Percentiles rank a stretch among this genome's conserved stretches.
Conservation (phyloP, 345 rosid genomes). For the Arabis alpina region DNA sequence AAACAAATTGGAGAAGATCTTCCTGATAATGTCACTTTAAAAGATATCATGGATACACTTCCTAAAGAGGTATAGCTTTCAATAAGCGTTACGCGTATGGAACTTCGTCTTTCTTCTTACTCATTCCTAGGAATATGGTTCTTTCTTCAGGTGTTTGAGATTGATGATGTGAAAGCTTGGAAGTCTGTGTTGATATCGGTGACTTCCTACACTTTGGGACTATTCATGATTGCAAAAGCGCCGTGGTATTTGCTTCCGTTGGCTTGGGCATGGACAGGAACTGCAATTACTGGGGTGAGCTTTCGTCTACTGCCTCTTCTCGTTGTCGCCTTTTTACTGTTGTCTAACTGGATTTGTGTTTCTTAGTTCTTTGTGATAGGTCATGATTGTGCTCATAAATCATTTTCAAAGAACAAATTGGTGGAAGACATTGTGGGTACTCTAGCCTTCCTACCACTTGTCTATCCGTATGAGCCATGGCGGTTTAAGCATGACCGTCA, state of each 20-base stretch:
- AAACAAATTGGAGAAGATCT: slow-evolving; percentile 84
- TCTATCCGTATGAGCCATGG: slow-evolving; percentile 97
- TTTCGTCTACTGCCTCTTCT: neutral
- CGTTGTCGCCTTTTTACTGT: neutral
- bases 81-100: too few species aligned
- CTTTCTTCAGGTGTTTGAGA: slow-evolving; percentile 75
- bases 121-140: neutral
- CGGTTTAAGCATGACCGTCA: slow-evolving; percentile 92
- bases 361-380: slow-evolving; percentile 95
- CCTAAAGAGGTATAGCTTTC: slow-evolving; percentile 70
- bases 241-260: slow-evolving; percentile 96
- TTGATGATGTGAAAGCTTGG: slow-evolving; percentile 86
- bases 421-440: slow-evolving; percentile 95
- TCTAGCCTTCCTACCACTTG: slow-evolving; percentile 82
- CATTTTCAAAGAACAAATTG: slow-evolving; percentile 87
- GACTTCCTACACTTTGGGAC: slow-evolving; percentile 81
- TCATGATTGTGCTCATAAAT: slow-evolving; percentile 97
- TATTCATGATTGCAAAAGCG: slow-evolving; percentile 79
- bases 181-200: slow-evolving; percentile 75
- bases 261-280: slow-evolving; percentile 99
- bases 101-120: slow-evolving; percentile 6
- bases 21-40: slow-evolving; percentile 75
- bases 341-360: slow-evolving; percentile 21
- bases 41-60: slow-evolving; percentile 76
- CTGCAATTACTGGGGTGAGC: slow-evolving; percentile 84